phyloP scores from a whole-genome alignment of 495 filamentous ascomycete genomes.

The Geoglossum glabrum region DNA sequence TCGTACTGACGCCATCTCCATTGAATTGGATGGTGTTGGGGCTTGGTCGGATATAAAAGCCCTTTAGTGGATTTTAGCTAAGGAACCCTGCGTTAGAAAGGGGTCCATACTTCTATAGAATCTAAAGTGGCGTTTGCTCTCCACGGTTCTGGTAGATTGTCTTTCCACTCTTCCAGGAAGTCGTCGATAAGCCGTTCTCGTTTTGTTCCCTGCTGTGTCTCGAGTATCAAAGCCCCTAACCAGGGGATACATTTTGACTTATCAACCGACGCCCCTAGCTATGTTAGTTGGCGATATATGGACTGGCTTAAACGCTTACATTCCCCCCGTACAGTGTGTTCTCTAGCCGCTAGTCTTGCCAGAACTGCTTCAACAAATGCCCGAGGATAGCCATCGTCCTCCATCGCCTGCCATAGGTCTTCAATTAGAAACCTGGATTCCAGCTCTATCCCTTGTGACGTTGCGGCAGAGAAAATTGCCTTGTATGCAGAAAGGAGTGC shows the following conservation, averaged over 20 bases:
- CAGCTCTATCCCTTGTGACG: constrained; percentile 11
- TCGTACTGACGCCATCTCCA: background rate
- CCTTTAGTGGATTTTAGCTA: background rate
- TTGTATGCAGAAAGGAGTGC: constrained; percentile 16
- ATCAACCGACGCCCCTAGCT: constrained; percentile 27
- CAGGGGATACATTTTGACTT: constrained; percentile 24
- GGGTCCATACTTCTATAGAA: background rate
- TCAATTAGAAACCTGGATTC: constrained; percentile 23
- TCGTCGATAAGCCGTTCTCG: background rate
- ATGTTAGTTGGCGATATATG: background rate
- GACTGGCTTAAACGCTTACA: constrained; percentile 19
- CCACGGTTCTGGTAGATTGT: constrained; percentile 6
- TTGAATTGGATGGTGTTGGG: constrained; percentile 1
- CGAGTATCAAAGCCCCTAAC: constrained; percentile 32
- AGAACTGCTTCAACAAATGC: constrained; percentile 25
- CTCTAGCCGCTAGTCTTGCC: constrained; percentile 18
- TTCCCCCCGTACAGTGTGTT: constrained; percentile 14
- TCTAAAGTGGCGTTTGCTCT: constrained; percentile 1
- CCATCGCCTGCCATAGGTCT: constrained; percentile 19
- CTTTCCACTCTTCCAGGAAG: constrained; percentile 5
- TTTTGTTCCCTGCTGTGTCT: constrained; percentile 14
- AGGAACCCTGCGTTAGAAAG: background rate
- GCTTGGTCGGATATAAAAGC: background rate
- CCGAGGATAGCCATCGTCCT: constrained; percentile 27
- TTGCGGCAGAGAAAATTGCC: constrained; percentile 11